phyloP scores from a whole-genome alignment of 208 protist species.

The Acanthamoeba royreba region DNA sequence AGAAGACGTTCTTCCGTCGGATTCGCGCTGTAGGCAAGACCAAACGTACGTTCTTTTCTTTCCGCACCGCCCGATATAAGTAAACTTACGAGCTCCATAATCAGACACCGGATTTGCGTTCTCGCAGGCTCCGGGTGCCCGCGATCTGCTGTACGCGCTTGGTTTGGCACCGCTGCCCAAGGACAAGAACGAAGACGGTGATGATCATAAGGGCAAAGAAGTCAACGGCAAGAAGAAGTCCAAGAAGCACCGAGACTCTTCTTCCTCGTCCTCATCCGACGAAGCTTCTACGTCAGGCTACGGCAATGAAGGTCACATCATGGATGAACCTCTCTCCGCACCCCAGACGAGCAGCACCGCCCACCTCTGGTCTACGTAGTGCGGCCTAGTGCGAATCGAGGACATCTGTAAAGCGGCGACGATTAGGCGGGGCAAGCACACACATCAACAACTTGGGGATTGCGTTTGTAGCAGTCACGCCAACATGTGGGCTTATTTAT shows the following conservation, averaged over 20 bases:
- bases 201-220: neutral
- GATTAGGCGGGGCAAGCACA: too few species aligned
- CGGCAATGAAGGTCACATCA: too few species aligned
- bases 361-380: too few species aligned
- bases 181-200: neutral
- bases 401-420: too few species aligned
- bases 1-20: neutral
- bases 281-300: neutral
- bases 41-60: neutral
- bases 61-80: neutral
- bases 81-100: neutral
- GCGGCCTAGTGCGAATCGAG: too few species aligned
- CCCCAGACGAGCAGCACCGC: too few species aligned
- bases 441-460: too few species aligned
- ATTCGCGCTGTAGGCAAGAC: neutral
- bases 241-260: neutral
- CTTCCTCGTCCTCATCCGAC: neutral
- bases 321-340: too few species aligned
- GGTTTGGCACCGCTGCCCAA: neutral
- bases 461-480: too few species aligned
- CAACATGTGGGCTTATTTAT: too few species aligned
- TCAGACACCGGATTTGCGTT: neutral
- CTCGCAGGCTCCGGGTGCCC: neutral
- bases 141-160: constrained; percentile 19
- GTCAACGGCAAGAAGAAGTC: neutral